phyloP scores from a whole-genome alignment of 352 stramenopile species.

The Pythium plurisporium region DNA sequence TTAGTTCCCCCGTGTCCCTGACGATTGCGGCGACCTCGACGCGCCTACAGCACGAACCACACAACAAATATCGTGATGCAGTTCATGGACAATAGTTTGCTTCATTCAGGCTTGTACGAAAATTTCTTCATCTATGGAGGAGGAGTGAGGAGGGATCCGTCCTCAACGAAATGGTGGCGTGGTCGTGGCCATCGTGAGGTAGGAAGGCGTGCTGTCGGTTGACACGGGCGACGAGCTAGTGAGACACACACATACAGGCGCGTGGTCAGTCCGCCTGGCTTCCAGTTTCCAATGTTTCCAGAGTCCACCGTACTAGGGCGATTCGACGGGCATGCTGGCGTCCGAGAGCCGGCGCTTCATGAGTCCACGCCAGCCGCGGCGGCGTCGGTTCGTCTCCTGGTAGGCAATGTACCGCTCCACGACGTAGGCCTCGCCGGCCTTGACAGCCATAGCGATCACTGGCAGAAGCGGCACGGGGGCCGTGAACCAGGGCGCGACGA shows the following conservation, averaged over 20 bases:
- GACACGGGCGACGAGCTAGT: slow-evolving; percentile 11
- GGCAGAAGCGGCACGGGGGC: slow-evolving; percentile 65
- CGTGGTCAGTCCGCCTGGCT: background rate
- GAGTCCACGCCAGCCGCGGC: slow-evolving; percentile 72
- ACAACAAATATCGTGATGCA: too few relatives aligned
- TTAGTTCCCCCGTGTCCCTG: too few relatives aligned
- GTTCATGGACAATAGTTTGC: too few relatives aligned
- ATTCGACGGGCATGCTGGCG: slow-evolving; percentile 64
- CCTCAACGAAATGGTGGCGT: too few relatives aligned
- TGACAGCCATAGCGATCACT: slow-evolving; percentile 57
- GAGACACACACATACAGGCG: too few relatives aligned
- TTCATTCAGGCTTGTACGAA: too few relatives aligned
- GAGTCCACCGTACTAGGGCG: slow-evolving; percentile 28
- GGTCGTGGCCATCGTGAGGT: background rate
- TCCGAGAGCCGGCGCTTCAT: slow-evolving; percentile 82
- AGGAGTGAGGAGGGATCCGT: background rate
- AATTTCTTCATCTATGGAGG: background rate
- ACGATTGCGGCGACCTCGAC: too few relatives aligned
- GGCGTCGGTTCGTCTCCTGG: slow-evolving; percentile 67
- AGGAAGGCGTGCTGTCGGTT: slow-evolving; percentile 1
- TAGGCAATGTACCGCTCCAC: slow-evolving; percentile 77
- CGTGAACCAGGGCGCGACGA: slow-evolving; percentile 81
- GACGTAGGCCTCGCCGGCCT: slow-evolving; percentile 60
- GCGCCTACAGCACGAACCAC: too few relatives aligned
- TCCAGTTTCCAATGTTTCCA: background rate